phyloP scores from a whole-genome alignment of 2,329 filamentous ascomycete species.

The Cladosporium sp. region DNA sequence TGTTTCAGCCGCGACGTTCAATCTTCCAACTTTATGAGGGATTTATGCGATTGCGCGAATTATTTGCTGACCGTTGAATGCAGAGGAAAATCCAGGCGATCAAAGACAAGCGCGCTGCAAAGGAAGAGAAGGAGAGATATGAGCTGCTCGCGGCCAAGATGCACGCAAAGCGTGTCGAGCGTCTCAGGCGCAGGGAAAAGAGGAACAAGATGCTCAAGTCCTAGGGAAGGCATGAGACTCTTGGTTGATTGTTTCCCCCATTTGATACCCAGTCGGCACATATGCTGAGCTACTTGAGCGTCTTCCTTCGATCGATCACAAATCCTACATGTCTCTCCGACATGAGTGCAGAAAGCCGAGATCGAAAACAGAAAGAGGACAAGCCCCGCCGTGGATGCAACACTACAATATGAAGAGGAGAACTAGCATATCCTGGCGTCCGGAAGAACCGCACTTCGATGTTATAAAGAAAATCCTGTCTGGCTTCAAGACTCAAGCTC shows the following conservation, averaged over 20 bases:
- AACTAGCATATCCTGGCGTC: neutral
- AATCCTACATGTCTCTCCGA: neutral
- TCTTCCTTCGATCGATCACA: neutral
- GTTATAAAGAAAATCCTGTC: neutral
- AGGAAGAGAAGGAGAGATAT: slow-evolving; percentile 90
- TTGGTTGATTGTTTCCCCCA: neutral
- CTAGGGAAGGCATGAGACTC: slow-evolving; percentile 29
- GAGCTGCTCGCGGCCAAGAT: slow-evolving; percentile 96
- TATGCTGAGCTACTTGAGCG: neutral
- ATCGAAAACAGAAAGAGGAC: neutral
- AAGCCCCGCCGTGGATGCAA: neutral
- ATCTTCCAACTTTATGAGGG: neutral
- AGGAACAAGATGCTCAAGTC: slow-evolving; percentile 74
- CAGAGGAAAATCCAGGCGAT: slow-evolving; percentile 76
- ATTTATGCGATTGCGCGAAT: neutral
- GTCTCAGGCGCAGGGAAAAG: slow-evolving; percentile 93
- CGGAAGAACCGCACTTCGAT: neutral
- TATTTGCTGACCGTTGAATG: neutral
- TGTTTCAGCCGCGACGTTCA: slow-evolving; percentile 28
- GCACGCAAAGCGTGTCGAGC: slow-evolving; percentile 92
- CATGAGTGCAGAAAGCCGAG: neutral
- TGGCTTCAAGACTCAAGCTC: neutral
- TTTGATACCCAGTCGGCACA: slow-evolving; percentile 9
- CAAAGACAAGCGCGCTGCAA: slow-evolving; percentile 80
- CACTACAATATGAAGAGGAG: neutral